Conservation (phyloP, 768 basidiomycete genomes). For the Naganishia randhawae region DNA sequence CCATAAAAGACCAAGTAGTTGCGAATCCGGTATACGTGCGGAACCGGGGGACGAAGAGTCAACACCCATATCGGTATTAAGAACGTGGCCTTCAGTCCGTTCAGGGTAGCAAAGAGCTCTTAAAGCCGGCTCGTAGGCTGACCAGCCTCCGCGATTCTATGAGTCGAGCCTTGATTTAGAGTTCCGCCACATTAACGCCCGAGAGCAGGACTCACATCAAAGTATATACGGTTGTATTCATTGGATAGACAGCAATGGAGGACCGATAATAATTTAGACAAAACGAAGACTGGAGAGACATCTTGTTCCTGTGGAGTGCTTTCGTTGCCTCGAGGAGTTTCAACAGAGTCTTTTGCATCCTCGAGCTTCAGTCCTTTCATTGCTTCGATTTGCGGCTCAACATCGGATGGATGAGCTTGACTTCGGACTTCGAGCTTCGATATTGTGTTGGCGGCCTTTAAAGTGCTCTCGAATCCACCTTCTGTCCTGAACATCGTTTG, state of each 20-base stretch:
- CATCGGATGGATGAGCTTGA: too few relatives aligned
- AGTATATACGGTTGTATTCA: constrained; percentile 13
- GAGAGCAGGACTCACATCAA: constrained; percentile 20
- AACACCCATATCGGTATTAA: not conserved
- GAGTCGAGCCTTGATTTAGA: not conserved
- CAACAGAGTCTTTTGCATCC: not conserved
- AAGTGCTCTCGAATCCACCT: not conserved
- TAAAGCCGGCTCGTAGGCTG: constrained; percentile 6
- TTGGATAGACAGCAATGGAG: constrained; percentile 8
- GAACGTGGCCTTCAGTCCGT: too few relatives aligned
- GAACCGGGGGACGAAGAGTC: constrained; percentile 13
- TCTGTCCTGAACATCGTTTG: constrained; percentile 13
- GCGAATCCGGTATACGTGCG: constrained; percentile 5
- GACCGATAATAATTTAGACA: not conserved
- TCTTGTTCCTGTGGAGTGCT: not conserved
- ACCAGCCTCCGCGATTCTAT: not conserved
- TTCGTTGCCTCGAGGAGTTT: not conserved
- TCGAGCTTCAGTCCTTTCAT: constrained; percentile 5
- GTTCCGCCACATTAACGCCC: not conserved
- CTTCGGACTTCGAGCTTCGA: not conserved
- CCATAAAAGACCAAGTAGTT: constrained; percentile 39
- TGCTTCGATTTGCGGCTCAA: not conserved
- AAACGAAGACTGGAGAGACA: not conserved
- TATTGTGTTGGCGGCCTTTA: not conserved
- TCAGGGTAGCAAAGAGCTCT: not conserved